Base-by-base conservation (phyloP, 2,329 filamentous ascomycete genomes). In the Pseudogymnoascus sp. region DNA sequence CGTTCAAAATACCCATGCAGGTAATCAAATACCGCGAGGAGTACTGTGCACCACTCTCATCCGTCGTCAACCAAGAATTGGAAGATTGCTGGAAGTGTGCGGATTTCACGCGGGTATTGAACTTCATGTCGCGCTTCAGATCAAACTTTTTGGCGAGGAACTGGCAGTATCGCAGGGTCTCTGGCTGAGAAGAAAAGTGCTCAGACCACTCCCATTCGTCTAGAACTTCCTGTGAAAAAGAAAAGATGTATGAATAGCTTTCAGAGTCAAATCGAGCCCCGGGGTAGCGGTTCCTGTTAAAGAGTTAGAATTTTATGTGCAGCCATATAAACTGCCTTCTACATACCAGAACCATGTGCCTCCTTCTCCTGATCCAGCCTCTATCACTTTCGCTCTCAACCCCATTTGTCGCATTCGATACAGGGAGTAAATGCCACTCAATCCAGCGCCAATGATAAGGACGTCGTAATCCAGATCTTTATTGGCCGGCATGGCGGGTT, bases 241-340 rank as follows among this genome's bases (percentile, higher is more conserved):
- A 75, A 67, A 60, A 65, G 7, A 59, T 62, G 65, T 82, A 81
- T 0, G 77, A 76, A n/a, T 77, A 74, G 1, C 75, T 75, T 67
- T 80, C 77, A 0, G 77, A 78, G 62, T 81, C 79, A 60, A 78
- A 77, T 23, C 77, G 73, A 19, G 77, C 76, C 0, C 78, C 78
- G 6, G 78, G 76, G 59, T 79, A 79, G 10, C 73, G 70, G 61
- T 78, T 78, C 46, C 46, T 56, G n/a, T 19, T 33, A 13, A 13
- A 31, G 4, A 19, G 26, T 56, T 33, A 56, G n/a, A 31, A 33
- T 13, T 33, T 13, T 26, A 19, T 56, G 10, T 33, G 26, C 10
- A 33, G 26, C 46, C 29, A 33, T 13, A 56, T n/a, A 56, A 7
- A 19, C 9, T 13, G 26, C 15, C 3, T 33, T n/a, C 33, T 56